A percentile compares a stretch with the other conserved stretches of the same genome.
phyloP scores from a whole-genome alignment of 768 basidiomycete genomes.

The Lactarius hengduanensis region DNA sequence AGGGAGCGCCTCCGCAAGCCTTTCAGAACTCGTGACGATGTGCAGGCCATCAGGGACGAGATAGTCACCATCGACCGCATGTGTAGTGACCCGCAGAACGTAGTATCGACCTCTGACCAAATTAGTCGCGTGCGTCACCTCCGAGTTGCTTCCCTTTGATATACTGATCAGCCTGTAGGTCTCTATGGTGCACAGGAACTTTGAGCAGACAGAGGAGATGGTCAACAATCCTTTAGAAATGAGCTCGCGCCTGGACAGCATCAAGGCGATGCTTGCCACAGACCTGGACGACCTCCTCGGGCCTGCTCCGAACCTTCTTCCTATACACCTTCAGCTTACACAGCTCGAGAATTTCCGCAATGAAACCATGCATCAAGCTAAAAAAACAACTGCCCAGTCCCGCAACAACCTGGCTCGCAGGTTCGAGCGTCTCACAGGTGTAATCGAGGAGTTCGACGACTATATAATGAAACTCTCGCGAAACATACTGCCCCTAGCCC shows the following conservation, averaged over 20 bases:
- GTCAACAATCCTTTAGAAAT: slow-evolving; percentile 92
- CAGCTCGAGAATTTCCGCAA: slow-evolving; percentile 93
- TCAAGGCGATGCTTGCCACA: slow-evolving; percentile 72
- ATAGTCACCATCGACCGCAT: slow-evolving; percentile 77
- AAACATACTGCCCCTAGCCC: slow-evolving; percentile 75
- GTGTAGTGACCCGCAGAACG: slow-evolving; percentile 71
- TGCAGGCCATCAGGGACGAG: slow-evolving; percentile 82
- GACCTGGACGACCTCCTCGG: slow-evolving; percentile 81
- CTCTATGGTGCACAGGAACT: slow-evolving; percentile 92
- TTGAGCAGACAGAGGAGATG: slow-evolving; percentile 94
- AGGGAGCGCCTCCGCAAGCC: slow-evolving; percentile 84
- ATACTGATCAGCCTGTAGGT: slow-evolving; percentile 52
- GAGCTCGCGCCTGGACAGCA: slow-evolving; percentile 74
- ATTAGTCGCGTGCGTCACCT: slow-evolving; percentile 75
- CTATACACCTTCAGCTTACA: slow-evolving; percentile 88
- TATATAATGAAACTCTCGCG: slow-evolving; percentile 77
- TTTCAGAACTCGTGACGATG: slow-evolving; percentile 69
- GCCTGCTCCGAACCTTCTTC: slow-evolving; percentile 83
- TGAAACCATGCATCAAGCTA: slow-evolving; percentile 92
- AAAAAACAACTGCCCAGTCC: slow-evolving; percentile 67
- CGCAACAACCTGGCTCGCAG: slow-evolving; percentile 68
- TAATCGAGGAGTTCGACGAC: slow-evolving; percentile 81
- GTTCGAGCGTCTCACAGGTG: slow-evolving; percentile 82
- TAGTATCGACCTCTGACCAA: slow-evolving; percentile 89
- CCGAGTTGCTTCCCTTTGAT: neutral